A percentile compares a stretch with the other conserved stretches of the same genome.
phyloP scores from a whole-genome alignment of 495 filamentous ascomycete genomes.

The Penicillium bialowiezense region DNA sequence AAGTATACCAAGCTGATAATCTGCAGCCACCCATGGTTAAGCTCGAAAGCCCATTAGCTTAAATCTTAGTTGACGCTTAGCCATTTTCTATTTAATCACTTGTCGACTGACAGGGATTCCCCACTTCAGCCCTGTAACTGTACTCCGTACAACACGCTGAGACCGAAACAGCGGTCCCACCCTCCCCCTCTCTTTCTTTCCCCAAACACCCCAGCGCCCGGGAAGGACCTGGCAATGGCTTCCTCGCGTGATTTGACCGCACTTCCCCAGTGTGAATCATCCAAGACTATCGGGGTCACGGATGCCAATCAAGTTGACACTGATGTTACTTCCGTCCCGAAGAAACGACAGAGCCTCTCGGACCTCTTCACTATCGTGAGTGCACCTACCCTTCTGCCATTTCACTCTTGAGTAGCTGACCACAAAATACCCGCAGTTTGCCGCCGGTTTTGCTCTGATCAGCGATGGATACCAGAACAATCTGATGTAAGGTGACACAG shows the following conservation, averaged over 20 bases:
- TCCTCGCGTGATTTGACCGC: background rate
- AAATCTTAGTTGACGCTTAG: background rate
- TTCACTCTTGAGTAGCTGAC: too few relatives aligned
- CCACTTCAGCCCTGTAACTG: background rate
- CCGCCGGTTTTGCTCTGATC: conserved; percentile 48
- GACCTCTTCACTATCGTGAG: conserved; percentile 47
- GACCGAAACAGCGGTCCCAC: background rate
- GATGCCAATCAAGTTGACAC: background rate
- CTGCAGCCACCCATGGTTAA: background rate
- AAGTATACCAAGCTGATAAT: background rate
- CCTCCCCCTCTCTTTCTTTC: background rate
- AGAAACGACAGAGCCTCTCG: conserved; percentile 39
- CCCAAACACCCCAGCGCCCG: too few relatives aligned
- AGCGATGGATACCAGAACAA: conserved; percentile 55
- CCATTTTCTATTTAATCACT: background rate
- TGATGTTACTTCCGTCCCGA: conserved; percentile 22
- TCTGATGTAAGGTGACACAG: conserved; percentile 38
- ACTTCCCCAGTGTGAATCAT: background rate
- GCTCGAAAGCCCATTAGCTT: background rate
- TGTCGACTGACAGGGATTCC: background rate
- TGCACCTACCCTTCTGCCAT: background rate
- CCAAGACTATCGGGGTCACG: background rate
- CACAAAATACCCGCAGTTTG: conserved; percentile 37
- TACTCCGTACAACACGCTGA: background rate
- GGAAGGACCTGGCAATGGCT: background rate